Evolutionary conservation across 2,329 filamentous ascomycete species (phyloP), one percentile per base, ranked within the genome.

Genomic region (Beauveria medogensis): DNA sequence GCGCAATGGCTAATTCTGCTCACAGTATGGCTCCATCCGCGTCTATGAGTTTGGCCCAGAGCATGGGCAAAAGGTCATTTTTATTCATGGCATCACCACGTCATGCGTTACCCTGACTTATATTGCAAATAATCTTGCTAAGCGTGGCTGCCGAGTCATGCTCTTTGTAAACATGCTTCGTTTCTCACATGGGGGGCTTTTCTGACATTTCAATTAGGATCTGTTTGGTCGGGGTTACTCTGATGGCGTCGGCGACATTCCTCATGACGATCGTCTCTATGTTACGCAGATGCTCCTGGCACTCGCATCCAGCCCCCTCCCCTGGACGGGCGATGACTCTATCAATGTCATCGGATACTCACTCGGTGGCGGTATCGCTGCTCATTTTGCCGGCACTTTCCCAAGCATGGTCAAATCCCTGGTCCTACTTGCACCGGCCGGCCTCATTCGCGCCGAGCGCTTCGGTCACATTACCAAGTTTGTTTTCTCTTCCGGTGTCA

Each of bases 11-110:
- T 60, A 20, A 60, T 24, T 59, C 24, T 28, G 5, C 14, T n/a
- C 20, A 5, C 9, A 83, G 69, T 92, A 91, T 70, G 91, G 91
- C 55, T 85, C 79, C 40, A 86, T 92, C 59, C 80, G 89, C 43
- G 87, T 90, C 24, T 94, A 94, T 70, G 91, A 95, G 76, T 95
- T 88, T 75, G 91, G 91, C 1, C 88, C 90, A 1, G 80, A 85
- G 55, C 73, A 83, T 59, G 91, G 91, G 8, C 80, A 82, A 51
- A 92, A 89, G 68, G 86, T 94, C 5, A 73, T 95, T 18, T 79
- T 95, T 40, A 79, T 96, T 9, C 91, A 95, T 70, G 91, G 91
- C 50, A 93, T 95, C 70, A 91, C 87, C 63, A 95, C 90, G 0
- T 88, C 91, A 0, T 91, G 88, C 71, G 82, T 92, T 67, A 86